Evolutionary conservation across 805 yeast species (phyloP).

Genomic region (Yarrowia yakushimensis): DNA sequence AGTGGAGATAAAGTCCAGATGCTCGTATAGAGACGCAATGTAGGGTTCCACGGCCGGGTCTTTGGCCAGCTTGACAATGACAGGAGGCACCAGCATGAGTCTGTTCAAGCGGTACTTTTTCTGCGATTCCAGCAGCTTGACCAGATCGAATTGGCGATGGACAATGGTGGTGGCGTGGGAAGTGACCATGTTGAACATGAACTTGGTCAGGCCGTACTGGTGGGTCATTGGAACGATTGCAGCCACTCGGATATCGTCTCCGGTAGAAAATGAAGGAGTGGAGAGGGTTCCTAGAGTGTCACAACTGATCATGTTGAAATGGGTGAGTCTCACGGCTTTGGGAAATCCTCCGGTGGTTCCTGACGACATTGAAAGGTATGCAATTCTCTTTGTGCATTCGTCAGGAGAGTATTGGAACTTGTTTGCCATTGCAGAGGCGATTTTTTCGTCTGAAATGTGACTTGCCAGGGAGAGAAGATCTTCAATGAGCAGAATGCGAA

Average conservation of each 20-base stretch:
- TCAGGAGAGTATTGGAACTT: background rate
- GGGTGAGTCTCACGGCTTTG: constrained; percentile 71
- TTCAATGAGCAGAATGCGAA: background rate
- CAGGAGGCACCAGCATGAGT: constrained; percentile 44
- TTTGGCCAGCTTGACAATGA: constrained; percentile 46
- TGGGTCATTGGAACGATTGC: constrained; percentile 13
- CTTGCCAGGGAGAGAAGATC: background rate
- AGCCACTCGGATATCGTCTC: constrained; percentile 2
- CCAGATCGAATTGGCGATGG: constrained; percentile 7
- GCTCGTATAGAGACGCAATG: constrained; percentile 42
- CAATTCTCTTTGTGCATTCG: constrained; percentile 24
- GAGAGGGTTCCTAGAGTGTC: constrained; percentile 37
- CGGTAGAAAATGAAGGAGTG: constrained; percentile 40
- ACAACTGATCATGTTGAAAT: constrained; percentile 45
- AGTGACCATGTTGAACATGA: background rate
- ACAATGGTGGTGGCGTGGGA: constrained; percentile 10
- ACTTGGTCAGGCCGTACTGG: constrained; percentile 6
- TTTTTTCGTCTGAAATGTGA: background rate
- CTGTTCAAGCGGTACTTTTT: constrained; percentile 38
- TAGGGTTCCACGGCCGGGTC: constrained; percentile 44
- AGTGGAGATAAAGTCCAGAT: constrained; percentile 41
- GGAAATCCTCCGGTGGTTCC: constrained; percentile 53
- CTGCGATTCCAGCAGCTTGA: background rate
- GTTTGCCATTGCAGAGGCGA: background rate
- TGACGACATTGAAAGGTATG: constrained; percentile 37